A percentile compares a stretch with the other conserved stretches of the same genome.
phyloP scores from a whole-genome alignment of 805 yeast species.

The Wickerhamomyces silvicola region DNA sequence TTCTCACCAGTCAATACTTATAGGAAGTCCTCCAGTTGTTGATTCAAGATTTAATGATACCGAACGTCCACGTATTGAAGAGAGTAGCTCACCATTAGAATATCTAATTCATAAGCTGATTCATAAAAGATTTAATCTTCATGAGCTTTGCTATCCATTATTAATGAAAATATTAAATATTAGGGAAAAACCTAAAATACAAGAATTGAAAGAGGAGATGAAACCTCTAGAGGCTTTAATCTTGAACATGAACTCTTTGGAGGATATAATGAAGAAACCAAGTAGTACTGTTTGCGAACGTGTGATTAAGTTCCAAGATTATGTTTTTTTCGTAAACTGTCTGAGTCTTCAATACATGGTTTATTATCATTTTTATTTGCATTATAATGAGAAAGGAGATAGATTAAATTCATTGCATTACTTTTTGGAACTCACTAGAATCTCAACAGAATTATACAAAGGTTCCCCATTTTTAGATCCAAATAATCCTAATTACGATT shows the following conservation, averaged over 20 bases:
- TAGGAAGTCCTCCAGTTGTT: constrained; percentile 20
- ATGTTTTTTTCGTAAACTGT: constrained; percentile 8
- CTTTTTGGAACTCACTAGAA: constrained; percentile 5
- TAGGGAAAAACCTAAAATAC: constrained; percentile 11
- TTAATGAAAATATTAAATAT: constrained; percentile 14
- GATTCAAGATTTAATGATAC: constrained; percentile 16
- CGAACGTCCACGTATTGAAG: constrained; percentile 19
- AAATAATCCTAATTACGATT: constrained; percentile 8
- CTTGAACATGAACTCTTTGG: constrained; percentile 3
- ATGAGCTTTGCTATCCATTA: constrained; percentile 13
- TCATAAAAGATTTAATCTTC: constrained; percentile 8
- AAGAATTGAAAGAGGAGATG: constrained; percentile 5
- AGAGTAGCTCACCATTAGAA: constrained; percentile 15
- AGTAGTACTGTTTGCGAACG: constrained; percentile 14
- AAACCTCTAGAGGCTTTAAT: constrained; percentile 9
- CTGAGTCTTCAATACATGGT: constrained; percentile 14
- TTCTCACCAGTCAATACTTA: constrained; percentile 14
- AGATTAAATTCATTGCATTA: constrained; percentile 10
- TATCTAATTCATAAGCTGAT: constrained; percentile 14
- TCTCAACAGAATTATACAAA: constrained; percentile 6
- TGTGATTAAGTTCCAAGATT: constrained; percentile 7
- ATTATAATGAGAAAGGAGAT: constrained; percentile 11
- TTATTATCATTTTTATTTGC: constrained; percentile 18
- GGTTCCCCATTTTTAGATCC: constrained; percentile 12
- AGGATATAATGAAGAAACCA: constrained; percentile 13